Percentiles rank a stretch among this genome's conserved stretches.
Conservation (phyloP, 2,329 filamentous ascomycete genomes). For the Clarireedia homoeocarpa region DNA sequence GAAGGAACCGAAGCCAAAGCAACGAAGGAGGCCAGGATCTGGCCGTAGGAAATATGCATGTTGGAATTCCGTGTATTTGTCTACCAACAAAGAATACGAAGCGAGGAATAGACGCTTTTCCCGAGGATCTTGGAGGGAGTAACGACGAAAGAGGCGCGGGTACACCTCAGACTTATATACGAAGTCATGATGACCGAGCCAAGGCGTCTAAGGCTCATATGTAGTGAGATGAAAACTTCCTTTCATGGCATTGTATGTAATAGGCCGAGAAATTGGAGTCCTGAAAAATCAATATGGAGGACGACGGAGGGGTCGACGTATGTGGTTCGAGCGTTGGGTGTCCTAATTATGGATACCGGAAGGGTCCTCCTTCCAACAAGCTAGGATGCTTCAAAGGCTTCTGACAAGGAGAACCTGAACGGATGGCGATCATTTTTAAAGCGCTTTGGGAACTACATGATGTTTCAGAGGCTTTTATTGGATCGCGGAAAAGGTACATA, state of each 20-base stretch:
- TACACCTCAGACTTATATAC: background rate
- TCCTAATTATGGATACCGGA: slow-evolving; percentile 1
- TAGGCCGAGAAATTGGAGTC: slow-evolving; percentile 1
- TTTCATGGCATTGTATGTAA: background rate
- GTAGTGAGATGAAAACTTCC: background rate
- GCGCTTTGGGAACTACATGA: background rate
- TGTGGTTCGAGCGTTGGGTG: slow-evolving; percentile 1
- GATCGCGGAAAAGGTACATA: background rate
- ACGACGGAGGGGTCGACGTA: background rate
- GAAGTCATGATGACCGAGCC: background rate
- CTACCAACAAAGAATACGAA: background rate
- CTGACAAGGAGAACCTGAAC: background rate
- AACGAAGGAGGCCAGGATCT: background rate
- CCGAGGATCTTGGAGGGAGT: background rate
- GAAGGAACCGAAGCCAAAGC: background rate
- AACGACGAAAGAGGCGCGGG: background rate
- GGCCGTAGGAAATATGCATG: background rate
- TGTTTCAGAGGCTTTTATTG: too few relatives aligned
- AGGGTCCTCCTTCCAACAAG: background rate
- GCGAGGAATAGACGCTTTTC: background rate
- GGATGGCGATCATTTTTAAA: background rate
- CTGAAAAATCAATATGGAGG: background rate
- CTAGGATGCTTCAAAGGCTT: background rate
- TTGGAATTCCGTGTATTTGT: background rate
- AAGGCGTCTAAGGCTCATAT: background rate